Evolutionary conservation across 768 basidiomycete species (phyloP).

Genomic region (Suillus subaureus): DNA sequence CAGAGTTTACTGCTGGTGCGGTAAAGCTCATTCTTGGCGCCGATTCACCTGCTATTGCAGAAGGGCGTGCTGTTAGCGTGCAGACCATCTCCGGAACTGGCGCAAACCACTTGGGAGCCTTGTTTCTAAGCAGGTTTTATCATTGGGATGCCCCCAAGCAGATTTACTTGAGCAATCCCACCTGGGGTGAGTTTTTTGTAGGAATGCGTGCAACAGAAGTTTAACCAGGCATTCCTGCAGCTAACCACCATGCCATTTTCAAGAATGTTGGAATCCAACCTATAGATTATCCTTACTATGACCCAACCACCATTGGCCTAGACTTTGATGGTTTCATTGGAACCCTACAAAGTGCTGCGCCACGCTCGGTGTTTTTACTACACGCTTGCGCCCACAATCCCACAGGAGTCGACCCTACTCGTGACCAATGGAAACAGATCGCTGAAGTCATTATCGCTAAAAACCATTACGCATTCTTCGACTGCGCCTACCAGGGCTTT

Average conservation of each 20-base stretch:
- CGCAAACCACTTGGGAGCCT: conserved; percentile 89
- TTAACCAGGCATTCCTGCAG: conserved; percentile 38
- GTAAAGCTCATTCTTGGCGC: conserved; percentile 80
- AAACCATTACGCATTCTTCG: conserved; percentile 89
- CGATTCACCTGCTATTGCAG: conserved; percentile 69
- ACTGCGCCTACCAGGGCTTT: conserved; percentile 97
- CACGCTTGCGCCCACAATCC: conserved; percentile 98
- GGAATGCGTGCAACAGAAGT: conserved; percentile 1
- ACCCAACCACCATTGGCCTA: conserved; percentile 85
- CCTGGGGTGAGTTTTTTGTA: conserved; percentile 67
- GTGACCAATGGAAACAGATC: conserved; percentile 82
- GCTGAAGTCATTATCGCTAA: conserved; percentile 71
- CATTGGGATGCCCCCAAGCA: conserved; percentile 62
- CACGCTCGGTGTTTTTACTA: conserved; percentile 83
- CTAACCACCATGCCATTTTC: conserved; percentile 89
- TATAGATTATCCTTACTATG: conserved; percentile 91
- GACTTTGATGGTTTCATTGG: conserved; percentile 72
- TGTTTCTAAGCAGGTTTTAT: conserved; percentile 87
- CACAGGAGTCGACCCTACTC: conserved; percentile 92
- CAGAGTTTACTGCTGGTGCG: conserved; percentile 80
- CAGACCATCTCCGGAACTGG: conserved; percentile 97
- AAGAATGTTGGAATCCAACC: conserved; percentile 89
- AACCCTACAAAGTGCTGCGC: conserved; percentile 62
- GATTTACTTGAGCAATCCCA: conserved; percentile 87
- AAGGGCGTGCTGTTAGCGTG: conserved; percentile 73